Percentiles rank a stretch among this genome's conserved stretches.
Evolutionary conservation across 805 yeast genomes (phyloP).

Genomic region (Myxozyma neotropica): DNA sequence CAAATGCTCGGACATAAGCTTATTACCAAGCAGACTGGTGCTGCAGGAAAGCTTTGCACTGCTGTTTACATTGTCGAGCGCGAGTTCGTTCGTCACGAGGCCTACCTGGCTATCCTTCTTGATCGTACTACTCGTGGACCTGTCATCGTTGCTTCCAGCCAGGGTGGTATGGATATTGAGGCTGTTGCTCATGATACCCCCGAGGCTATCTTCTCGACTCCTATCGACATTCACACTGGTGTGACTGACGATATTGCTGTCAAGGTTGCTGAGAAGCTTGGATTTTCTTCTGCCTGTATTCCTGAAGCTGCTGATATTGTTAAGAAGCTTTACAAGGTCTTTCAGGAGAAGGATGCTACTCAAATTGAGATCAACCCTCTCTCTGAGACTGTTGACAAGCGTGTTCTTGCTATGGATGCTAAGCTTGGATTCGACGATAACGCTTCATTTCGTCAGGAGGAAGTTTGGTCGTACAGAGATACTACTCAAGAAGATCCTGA

Average conservation of each 20-base stretch:
- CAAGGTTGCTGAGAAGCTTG: constrained; percentile 76
- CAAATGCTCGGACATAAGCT: constrained; percentile 91
- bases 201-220: constrained; percentile 84
- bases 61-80: constrained; percentile 96
- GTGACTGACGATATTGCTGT: constrained; percentile 75
- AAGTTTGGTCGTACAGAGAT: constrained; percentile 96
- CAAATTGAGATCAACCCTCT: constrained; percentile 99
- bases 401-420: constrained; percentile 98
- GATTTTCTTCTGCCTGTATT: constrained; percentile 75
- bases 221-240: constrained; percentile 75
- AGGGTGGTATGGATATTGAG: constrained; percentile 99
- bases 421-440: constrained; percentile 97
- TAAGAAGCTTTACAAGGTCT: constrained; percentile 84
- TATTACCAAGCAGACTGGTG: constrained; percentile 97
- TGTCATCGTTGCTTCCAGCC: constrained; percentile 90
- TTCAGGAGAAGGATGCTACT: constrained; percentile 90
- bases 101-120: constrained; percentile 90
- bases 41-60: constrained; percentile 94
- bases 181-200: constrained; percentile 95
- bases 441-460: constrained; percentile 92
- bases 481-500: constrained; percentile 96
- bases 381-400: constrained; percentile 86
- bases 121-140: constrained; percentile 92
- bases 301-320: constrained; percentile 87
- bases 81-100: constrained; percentile 90